Base-by-base conservation (phyloP, 2,329 filamentous ascomycete species). In the Trichoderma polysporum region DNA sequence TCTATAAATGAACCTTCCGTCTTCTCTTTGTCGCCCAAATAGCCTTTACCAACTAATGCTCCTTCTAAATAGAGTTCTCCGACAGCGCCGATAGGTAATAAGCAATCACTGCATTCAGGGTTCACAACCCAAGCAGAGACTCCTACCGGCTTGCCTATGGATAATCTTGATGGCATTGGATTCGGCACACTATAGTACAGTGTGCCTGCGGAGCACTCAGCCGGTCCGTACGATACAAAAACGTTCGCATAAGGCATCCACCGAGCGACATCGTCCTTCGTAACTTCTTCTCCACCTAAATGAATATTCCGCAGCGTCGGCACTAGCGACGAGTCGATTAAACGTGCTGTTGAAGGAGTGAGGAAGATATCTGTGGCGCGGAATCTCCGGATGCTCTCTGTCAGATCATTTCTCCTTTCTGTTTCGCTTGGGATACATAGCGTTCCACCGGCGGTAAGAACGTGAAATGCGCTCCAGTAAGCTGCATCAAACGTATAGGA, bases 1-100 rank as follows among this genome's bases (percentile, higher is more conserved):
- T 67, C 70, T n/a, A 70, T 75, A 60, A 74, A 81, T 69, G 22
- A 69, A 59, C 57, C 72, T 56, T 27, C 69, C 6, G 74, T 77
- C 47, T 70, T 72, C 4, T 58, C 53, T 1, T 66, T 53, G 2
- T 74, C 69, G 4, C 67, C 56, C 1, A 75, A 22, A 68, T 90
- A 90, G 29, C 87, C 87, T 39, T 85, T 79, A 12, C 86, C 87
- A 2, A 90, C 85, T 31, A 56, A 56, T 37, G 53, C 53, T 27
- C 53, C 53, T 19, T 56, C 53, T 31, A 56, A 19, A 86, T 82
- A 1, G 86, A 86, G 76, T 71, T 86, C 84, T 6, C 84, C 85
- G 1, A 85, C 78, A 2, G 78, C 76, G 0, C 84, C 84, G 0
- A 85, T 74, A 0, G 83, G 53, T 37, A 37, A 81, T 3, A 82